These are phyloP conservation scores for Thielaviopsis populi DNA, from an alignment of 2,329 filamentous ascomycete species.

Conservation along the genomic window DNA sequence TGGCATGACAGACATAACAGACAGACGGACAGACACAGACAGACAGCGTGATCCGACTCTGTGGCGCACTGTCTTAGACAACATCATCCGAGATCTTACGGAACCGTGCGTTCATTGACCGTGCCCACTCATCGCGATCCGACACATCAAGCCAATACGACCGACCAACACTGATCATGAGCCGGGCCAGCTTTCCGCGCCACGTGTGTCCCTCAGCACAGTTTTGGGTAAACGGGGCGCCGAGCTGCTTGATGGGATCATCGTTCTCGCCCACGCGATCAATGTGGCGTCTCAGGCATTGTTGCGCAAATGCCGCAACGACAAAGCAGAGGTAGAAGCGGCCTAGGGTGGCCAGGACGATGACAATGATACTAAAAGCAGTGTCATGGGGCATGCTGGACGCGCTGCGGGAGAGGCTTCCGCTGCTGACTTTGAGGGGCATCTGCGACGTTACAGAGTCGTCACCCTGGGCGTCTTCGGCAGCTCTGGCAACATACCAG, in stretches of 20 bases:
- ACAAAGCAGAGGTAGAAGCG: slow-evolving; percentile 73
- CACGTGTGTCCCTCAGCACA: slow-evolving; percentile 65
- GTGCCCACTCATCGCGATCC: slow-evolving; percentile 54
- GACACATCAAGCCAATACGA: slow-evolving; percentile 68
- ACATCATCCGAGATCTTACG: slow-evolving; percentile 16
- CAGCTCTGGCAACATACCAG: slow-evolving; percentile 63
- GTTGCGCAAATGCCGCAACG: slow-evolving; percentile 67
- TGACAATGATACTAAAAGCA: slow-evolving; percentile 62
- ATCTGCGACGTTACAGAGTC: slow-evolving; percentile 16
- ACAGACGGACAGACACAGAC: too few relatives aligned
- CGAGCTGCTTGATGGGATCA: slow-evolving; percentile 14
- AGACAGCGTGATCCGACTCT: background rate
- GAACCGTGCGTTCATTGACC: slow-evolving; percentile 21
- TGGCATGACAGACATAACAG: background rate
- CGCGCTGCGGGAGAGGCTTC: slow-evolving; percentile 8
- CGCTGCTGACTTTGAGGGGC: slow-evolving; percentile 11
- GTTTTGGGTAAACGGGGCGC: slow-evolving; percentile 51
- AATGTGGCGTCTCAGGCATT: slow-evolving; percentile 54
- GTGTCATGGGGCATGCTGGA: slow-evolving; percentile 37
- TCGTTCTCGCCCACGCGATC: slow-evolving; percentile 14
- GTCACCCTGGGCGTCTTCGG: slow-evolving; percentile 18
- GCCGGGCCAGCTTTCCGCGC: slow-evolving; percentile 61
- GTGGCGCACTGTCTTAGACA: slow-evolving; percentile 11
- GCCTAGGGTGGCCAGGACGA: slow-evolving; percentile 57
- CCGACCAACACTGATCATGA: slow-evolving; percentile 58